Evolutionary conservation across 2,329 filamentous ascomycete species (phyloP).

Genomic region (Coniella vitis): DNA sequence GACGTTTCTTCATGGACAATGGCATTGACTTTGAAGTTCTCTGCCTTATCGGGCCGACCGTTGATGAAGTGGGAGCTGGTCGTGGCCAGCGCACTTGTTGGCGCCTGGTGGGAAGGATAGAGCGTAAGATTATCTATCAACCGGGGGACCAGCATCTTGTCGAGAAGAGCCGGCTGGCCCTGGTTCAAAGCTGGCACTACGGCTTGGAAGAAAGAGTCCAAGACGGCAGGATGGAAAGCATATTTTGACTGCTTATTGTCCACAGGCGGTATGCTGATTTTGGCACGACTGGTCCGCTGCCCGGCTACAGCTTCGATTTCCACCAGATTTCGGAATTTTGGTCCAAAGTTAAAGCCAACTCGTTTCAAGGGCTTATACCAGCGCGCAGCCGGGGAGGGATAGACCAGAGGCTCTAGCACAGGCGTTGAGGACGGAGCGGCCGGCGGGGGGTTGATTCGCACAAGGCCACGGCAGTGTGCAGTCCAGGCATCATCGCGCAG

Average conservation of each 20-base stretch:
- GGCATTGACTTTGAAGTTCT: background rate
- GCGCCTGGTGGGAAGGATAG: background rate
- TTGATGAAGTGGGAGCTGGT: background rate
- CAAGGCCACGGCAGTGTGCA: no score
- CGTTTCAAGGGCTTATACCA: constrained; percentile 1
- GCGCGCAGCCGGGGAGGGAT: background rate
- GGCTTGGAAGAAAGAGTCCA: background rate
- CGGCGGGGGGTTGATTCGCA: no score
- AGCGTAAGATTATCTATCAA: background rate
- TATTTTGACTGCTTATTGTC: background rate
- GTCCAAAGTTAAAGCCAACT: background rate
- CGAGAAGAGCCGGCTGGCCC: background rate
- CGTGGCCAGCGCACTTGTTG: background rate
- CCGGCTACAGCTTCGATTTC: background rate
- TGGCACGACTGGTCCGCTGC: background rate
- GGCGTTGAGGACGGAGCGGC: background rate
- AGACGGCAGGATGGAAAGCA: background rate
- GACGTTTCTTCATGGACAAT: background rate
- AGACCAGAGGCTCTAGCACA: background rate
- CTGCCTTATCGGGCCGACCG: background rate
- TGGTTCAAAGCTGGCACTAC: background rate
- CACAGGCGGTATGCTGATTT: background rate
- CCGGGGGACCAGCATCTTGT: background rate
- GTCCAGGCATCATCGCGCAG: no score
- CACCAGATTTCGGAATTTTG: background rate